phyloP scores from a whole-genome alignment of 2,329 filamentous ascomycete species.

The Cephalotrichum gorgonifer region DNA sequence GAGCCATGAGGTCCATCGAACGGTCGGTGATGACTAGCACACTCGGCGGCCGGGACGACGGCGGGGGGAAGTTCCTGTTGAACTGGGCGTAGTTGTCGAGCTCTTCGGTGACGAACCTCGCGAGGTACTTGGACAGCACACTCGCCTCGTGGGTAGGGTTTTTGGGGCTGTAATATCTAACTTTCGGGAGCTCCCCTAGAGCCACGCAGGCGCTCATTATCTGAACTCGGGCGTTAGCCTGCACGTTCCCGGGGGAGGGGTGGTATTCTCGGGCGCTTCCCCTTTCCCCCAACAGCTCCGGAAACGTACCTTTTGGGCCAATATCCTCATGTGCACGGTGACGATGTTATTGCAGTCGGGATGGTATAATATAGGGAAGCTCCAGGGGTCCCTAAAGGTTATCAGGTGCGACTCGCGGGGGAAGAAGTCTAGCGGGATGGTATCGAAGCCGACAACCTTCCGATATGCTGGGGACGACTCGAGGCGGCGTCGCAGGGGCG shows the following conservation, averaged over 20 bases:
- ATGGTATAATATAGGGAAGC: conserved; percentile 87
- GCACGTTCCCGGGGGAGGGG: background rate
- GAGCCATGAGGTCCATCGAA: conserved; percentile 84
- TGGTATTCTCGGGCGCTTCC: background rate
- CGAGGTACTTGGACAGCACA: conserved; percentile 79
- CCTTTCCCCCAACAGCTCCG: background rate
- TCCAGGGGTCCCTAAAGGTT: conserved; percentile 90
- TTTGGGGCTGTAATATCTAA: conserved; percentile 78
- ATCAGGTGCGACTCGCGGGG: conserved; percentile 85
- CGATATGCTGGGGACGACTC: conserved; percentile 60
- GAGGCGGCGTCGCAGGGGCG: conserved; percentile 60
- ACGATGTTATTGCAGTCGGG: conserved; percentile 81
- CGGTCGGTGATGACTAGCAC: conserved; percentile 81
- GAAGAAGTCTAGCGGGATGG: conserved; percentile 79
- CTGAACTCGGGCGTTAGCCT: conserved; percentile 27
- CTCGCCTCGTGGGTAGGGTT: conserved; percentile 74
- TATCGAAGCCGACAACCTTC: conserved; percentile 69
- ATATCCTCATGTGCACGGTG: conserved; percentile 66
- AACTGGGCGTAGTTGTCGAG: conserved; percentile 81
- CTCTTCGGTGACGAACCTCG: conserved; percentile 83
- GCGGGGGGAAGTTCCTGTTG: conserved; percentile 75
- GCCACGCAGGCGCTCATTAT: conserved; percentile 81
- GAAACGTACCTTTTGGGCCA: conserved; percentile 70
- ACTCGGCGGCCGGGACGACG: conserved; percentile 66
- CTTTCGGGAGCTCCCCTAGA: conserved; percentile 85